These are phyloP conservation scores for Cinnamomum micranthum DNA, from an alignment of 164 flowering plant species.

Conservation along the genomic window DNA sequence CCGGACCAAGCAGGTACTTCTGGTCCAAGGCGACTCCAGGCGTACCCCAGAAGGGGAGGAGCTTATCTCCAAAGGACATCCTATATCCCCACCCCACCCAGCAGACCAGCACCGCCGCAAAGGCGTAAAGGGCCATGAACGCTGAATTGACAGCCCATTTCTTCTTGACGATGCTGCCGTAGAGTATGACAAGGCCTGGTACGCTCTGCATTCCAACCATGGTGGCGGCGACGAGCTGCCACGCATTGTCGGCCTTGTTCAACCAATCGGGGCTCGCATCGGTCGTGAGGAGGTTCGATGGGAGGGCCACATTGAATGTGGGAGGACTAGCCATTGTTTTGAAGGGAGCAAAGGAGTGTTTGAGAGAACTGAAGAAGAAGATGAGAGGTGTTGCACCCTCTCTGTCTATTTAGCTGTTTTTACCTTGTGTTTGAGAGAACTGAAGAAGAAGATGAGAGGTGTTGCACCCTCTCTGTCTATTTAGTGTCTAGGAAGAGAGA, in stretches of 20 bases:
- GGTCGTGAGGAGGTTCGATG: neutral
- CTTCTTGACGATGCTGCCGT: constrained; percentile 63
- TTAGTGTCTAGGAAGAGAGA: neutral
- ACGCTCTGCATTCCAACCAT: constrained; percentile 7
- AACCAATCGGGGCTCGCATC: constrained; percentile 1
- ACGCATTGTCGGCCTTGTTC: constrained; percentile 3
- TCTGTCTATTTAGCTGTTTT: neutral
- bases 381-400: neutral
- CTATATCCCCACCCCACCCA: constrained; percentile 21
- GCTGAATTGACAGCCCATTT: constrained; percentile 27
- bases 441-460: neutral
- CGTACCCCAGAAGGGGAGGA: constrained; percentile 30
- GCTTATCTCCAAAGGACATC: constrained; percentile 18
- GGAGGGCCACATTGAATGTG: too few relatives aligned
- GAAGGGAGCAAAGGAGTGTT: neutral
- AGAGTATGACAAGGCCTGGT: constrained; percentile 10
- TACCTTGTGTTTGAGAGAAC: neutral
- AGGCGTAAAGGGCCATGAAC: constrained; percentile 28
- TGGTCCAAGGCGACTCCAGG: constrained; percentile 37
- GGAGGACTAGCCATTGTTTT: neutral
- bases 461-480: neutral
- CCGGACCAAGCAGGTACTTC: constrained; percentile 32
- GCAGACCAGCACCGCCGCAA: constrained; percentile 20
- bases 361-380: neutral
- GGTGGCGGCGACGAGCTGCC: constrained; percentile 5